These are phyloP conservation scores for Prunus mira DNA, from an alignment of 306 rosid species.

Conservation along the genomic window DNA sequence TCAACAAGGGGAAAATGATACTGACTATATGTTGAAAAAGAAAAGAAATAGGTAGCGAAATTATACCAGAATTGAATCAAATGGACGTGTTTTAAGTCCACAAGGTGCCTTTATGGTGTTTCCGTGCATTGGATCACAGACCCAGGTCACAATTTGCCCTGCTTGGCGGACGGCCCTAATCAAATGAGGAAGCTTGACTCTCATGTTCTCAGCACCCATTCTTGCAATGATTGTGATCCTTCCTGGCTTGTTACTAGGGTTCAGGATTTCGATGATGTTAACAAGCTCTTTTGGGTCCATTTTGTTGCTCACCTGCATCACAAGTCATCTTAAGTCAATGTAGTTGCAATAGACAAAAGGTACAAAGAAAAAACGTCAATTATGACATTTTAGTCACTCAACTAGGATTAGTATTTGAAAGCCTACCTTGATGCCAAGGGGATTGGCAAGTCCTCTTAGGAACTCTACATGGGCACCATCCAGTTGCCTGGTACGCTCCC, in stretches of 20 bases:
- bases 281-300: conserved; percentile 76
- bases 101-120: conserved; percentile 75
- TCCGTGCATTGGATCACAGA: conserved; percentile 78
- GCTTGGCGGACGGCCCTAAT: conserved; percentile 71
- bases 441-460: conserved; percentile 70
- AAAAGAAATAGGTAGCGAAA: neutral
- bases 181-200: conserved; percentile 75
- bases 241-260: conserved; percentile 67
- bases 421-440: conserved; percentile 65
- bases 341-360: too few relatives aligned
- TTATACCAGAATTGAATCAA: conserved; percentile 65
- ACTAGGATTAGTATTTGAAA: neutral
- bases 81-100: conserved; percentile 75
- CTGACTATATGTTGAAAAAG: neutral
- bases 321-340: neutral
- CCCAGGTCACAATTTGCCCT: conserved; percentile 80
- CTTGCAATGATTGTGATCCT: conserved; percentile 60
- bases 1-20: neutral
- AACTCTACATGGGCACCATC: conserved; percentile 80
- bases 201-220: conserved; percentile 81
- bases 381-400: neutral
- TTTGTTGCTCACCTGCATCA: conserved; percentile 66
- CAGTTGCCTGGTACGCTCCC: conserved; percentile 76
- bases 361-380: neutral
- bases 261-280: conserved; percentile 62